Conservation (phyloP, 2,329 filamentous ascomycete species). For the Clonostachys sp. region DNA sequence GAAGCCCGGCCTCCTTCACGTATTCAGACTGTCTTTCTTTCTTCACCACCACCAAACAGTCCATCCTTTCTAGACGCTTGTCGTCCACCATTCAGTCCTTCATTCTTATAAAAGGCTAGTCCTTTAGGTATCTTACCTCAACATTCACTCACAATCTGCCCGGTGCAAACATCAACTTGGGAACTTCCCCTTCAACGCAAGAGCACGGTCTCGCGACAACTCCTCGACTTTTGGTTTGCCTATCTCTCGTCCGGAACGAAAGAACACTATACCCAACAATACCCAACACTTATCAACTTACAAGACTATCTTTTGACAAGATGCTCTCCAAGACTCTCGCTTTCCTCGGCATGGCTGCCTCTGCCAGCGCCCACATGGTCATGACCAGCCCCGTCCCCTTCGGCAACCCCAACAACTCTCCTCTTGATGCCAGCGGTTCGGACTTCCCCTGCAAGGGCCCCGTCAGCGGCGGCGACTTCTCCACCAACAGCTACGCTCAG, state of each 20-base stretch:
- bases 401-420: constrained; percentile 48
- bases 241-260: background rate
- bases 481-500: constrained; percentile 51
- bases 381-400: constrained; percentile 68
- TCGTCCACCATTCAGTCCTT: constrained; percentile 20
- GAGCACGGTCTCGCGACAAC: background rate
- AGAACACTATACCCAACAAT: constrained; percentile 8
- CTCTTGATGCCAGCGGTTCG: constrained; percentile 52
- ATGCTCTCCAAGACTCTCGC: constrained; percentile 48
- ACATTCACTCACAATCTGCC: constrained; percentile 8
- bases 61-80: constrained; percentile 10
- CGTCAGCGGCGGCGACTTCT: constrained; percentile 13
- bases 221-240: background rate
- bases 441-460: constrained; percentile 82
- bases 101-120: constrained; percentile 22
- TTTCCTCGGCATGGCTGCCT: constrained; percentile 50
- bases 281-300: constrained; percentile 23
- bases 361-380: constrained; percentile 70
- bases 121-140: constrained; percentile 18
- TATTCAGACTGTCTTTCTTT: constrained; percentile 3
- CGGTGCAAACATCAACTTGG: constrained; percentile 5
- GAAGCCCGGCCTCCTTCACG: constrained; percentile 2
- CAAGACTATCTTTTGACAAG: constrained; percentile 21
- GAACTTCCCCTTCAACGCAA: constrained; percentile 1
- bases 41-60: constrained; percentile 7